phyloP scores from a whole-genome alignment of 108 stramenopile genomes.

The Asterionellopsis glacialis region DNA sequence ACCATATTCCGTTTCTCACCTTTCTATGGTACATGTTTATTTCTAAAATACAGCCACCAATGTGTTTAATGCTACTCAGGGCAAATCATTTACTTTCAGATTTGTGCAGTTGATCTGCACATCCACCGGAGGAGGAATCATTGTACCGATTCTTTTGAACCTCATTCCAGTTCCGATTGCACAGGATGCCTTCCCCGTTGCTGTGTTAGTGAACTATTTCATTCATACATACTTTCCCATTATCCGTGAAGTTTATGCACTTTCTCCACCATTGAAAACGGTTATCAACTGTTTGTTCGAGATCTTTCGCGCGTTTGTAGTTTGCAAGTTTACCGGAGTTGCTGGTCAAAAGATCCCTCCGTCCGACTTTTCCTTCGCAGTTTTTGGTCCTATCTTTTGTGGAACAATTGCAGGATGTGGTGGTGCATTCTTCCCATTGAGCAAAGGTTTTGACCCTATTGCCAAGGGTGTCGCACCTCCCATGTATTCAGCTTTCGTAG shows the following conservation, averaged over 20 bases:
- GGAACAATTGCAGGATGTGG: conserved; percentile 86
- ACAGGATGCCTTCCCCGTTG: conserved; percentile 80
- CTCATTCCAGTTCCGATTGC: conserved; percentile 69
- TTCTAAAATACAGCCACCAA: conserved; percentile 46
- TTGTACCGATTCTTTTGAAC: conserved; percentile 87
- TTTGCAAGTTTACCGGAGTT: conserved; percentile 49
- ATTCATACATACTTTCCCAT: conserved; percentile 75
- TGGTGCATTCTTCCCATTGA: conserved; percentile 82
- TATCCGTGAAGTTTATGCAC: conserved; percentile 60
- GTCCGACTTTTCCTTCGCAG: conserved; percentile 60
- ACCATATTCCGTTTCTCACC: background rate
- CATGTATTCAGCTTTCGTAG: conserved; percentile 72
- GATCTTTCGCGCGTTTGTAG: conserved; percentile 65
- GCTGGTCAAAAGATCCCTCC: conserved; percentile 66
- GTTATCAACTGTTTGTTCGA: conserved; percentile 45
- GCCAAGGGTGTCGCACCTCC: conserved; percentile 63
- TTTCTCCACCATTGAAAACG: conserved; percentile 48
- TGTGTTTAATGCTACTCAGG: conserved; percentile 43
- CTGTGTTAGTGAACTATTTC: conserved; percentile 60
- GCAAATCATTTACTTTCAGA: conserved; percentile 56
- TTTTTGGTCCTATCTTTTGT: conserved; percentile 90
- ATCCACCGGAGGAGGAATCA: conserved; percentile 83
- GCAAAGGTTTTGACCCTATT: conserved; percentile 86
- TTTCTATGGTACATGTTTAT: background rate
- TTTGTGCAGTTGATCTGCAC: conserved; percentile 67